These are phyloP conservation scores for Chaetomiaceae sp. DNA, from an alignment of 2,329 filamentous ascomycete species.

Conservation along the genomic window DNA sequence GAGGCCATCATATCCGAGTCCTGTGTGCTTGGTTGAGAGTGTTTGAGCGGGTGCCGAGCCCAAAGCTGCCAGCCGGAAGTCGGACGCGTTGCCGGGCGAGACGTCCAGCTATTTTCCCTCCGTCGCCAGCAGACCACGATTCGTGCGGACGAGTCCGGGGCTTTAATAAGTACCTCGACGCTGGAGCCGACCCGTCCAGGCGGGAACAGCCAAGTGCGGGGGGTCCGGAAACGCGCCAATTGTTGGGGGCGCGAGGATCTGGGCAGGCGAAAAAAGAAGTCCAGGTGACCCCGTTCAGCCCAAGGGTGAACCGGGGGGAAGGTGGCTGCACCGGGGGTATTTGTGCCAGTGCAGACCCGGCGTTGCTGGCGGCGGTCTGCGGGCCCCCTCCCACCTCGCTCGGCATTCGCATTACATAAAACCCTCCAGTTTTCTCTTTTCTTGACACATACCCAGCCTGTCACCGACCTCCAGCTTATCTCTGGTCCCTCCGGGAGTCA, in stretches of 20 bases:
- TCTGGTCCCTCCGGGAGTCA: constrained; percentile 26
- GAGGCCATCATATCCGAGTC: too few relatives aligned
- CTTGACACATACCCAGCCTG: constrained; percentile 38
- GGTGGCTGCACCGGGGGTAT: constrained; percentile 22
- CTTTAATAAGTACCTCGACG: constrained; percentile 5
- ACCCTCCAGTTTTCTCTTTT: constrained; percentile 37
- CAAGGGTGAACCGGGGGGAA: constrained; percentile 16
- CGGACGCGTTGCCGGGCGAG: not conserved
- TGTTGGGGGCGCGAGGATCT: constrained; percentile 8
- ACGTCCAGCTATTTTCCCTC: not conserved
- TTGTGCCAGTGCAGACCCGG: constrained; percentile 21
- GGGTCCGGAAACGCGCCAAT: constrained; percentile 7
- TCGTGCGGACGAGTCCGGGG: constrained; percentile 7
- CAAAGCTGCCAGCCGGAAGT: not conserved
- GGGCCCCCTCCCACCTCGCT: constrained; percentile 25
- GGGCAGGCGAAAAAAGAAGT: constrained; percentile 11
- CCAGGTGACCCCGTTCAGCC: constrained; percentile 24
- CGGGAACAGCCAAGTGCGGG: not conserved
- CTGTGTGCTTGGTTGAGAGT: too few relatives aligned
- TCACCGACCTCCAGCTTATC: constrained; percentile 35
- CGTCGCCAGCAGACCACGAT: constrained; percentile 2
- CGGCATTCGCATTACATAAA: constrained; percentile 45
- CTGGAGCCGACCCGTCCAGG: not conserved
- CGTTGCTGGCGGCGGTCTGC: constrained; percentile 18
- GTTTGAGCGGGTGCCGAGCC: constrained; percentile 2